These are phyloP conservation scores for Gossypium herbaceum DNA, from an alignment of 345 rosid genomes.

Conservation along the genomic window DNA sequence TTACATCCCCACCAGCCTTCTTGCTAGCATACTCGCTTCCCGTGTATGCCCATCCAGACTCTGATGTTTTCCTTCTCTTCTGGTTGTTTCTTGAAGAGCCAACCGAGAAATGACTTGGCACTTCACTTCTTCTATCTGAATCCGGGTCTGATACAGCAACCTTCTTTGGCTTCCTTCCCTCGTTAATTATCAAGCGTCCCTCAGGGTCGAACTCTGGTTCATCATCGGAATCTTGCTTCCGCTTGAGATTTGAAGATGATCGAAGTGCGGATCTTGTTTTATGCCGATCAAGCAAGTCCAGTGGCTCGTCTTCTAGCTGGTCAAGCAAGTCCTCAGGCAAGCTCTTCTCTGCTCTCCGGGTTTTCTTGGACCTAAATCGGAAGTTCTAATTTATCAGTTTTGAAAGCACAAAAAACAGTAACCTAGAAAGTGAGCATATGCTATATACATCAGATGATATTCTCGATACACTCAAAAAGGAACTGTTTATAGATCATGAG, in stretches of 20 bases:
- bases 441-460: conserved; percentile 1
- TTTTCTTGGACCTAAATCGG: conserved; percentile 50
- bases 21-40: conserved; percentile 71
- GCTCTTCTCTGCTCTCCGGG: conserved; percentile 48
- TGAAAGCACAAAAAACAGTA: neutral
- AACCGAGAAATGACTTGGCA: conserved; percentile 38
- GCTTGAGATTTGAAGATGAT: conserved; percentile 49
- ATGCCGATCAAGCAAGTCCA: conserved; percentile 71
- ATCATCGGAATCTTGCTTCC: conserved; percentile 69
- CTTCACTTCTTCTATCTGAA: conserved; percentile 58
- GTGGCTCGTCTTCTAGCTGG: conserved; percentile 85
- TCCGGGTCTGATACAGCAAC: conserved; percentile 33
- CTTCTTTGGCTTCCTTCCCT: conserved; percentile 49
- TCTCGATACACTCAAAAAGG: conserved; percentile 18
- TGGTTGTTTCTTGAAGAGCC: conserved; percentile 51
- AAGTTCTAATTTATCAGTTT: conserved; percentile 1
- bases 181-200: conserved; percentile 66
- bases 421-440: neutral
- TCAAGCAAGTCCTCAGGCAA: conserved; percentile 65
- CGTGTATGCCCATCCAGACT: conserved; percentile 80
- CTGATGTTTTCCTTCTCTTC: conserved; percentile 68
- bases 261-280: conserved; percentile 77
- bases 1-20: conserved; percentile 84
- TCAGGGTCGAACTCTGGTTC: conserved; percentile 78
- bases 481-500: neutral